Conservation (phyloP, 2,329 filamentous ascomycete genomes). For the Cladophialophora yegresii region DNA sequence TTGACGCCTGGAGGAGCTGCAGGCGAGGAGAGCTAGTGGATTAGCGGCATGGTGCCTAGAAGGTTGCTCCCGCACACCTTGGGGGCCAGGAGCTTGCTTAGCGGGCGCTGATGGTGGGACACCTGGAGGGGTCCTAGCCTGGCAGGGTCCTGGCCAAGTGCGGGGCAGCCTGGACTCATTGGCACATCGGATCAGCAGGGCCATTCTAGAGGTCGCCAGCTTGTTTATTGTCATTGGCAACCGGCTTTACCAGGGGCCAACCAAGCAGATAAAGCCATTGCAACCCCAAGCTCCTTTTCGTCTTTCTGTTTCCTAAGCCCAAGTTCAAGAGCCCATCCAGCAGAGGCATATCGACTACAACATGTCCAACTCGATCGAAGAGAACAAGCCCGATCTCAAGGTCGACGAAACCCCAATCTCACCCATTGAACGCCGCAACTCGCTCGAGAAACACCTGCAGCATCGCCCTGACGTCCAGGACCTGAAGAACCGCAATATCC, state of each 20-base stretch:
- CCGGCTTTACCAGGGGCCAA: slow-evolving; percentile 2
- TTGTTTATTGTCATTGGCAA: slow-evolving; percentile 24
- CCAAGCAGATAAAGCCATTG: slow-evolving; percentile 16
- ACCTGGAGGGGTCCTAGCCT: background rate
- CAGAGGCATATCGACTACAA: background rate
- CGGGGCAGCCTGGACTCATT: slow-evolving; percentile 11
- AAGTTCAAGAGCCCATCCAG: background rate
- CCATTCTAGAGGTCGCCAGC: slow-evolving; percentile 13
- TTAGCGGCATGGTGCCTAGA: slow-evolving; percentile 29
- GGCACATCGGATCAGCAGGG: slow-evolving; percentile 23
- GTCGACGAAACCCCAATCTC: slow-evolving; percentile 63
- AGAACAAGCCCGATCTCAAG: slow-evolving; percentile 32
- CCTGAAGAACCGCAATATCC: slow-evolving; percentile 67
- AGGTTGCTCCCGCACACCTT: slow-evolving; percentile 19
- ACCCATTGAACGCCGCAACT: slow-evolving; percentile 62
- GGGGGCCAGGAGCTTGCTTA: background rate
- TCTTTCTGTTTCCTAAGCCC: background rate
- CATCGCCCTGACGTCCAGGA: slow-evolving; percentile 68
- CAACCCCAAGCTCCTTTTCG: slow-evolving; percentile 22
- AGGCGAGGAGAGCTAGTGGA: background rate
- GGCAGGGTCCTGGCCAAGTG: background rate
- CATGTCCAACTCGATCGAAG: slow-evolving; percentile 33
- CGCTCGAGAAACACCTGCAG: slow-evolving; percentile 70
- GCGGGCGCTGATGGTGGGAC: background rate
- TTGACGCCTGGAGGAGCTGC: background rate